Percentiles rank a stretch among this genome's conserved stretches.
These are phyloP conservation scores for Gelatoporia subvermispora DNA, from an alignment of 768 basidiomycete genomes.

Conservation along the genomic window DNA sequence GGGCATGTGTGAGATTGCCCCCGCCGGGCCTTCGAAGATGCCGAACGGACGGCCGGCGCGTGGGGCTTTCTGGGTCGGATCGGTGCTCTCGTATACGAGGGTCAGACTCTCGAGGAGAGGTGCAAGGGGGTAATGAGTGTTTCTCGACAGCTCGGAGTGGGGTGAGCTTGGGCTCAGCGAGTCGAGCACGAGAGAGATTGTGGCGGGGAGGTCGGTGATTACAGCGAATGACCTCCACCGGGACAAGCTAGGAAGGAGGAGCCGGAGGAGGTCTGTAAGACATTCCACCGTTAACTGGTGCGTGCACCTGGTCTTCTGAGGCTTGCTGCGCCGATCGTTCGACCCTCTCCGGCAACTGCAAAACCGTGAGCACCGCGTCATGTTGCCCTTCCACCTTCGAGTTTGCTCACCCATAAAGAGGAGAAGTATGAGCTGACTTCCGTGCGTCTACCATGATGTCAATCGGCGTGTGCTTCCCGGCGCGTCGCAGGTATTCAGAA, in stretches of 20 bases:
- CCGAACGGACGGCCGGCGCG: constrained; percentile 11
- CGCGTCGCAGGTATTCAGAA: constrained; percentile 37
- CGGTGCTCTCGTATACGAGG: constrained; percentile 1
- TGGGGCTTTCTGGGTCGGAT: no score
- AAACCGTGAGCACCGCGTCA: neutral
- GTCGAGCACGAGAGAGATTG: constrained; percentile 36
- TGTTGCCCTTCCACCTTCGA: constrained; percentile 1
- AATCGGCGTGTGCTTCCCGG: constrained; percentile 39
- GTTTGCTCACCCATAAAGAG: constrained; percentile 39
- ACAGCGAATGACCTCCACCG: constrained; percentile 52
- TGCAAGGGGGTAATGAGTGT: constrained; percentile 41
- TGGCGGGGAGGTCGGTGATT: constrained; percentile 48
- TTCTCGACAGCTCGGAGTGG: constrained; percentile 53
- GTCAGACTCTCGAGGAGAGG: constrained; percentile 28
- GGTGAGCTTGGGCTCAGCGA: constrained; percentile 51
- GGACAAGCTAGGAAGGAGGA: constrained; percentile 46
- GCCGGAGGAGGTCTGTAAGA: constrained; percentile 40
- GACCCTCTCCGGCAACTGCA: neutral
- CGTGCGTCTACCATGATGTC: constrained; percentile 56
- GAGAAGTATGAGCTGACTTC: constrained; percentile 55
- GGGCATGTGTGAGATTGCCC: constrained; percentile 26
- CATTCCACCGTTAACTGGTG: constrained; percentile 14
- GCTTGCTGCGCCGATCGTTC: neutral
- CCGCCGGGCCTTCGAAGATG: neutral
- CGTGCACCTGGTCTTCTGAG: constrained; percentile 8